phyloP scores from a whole-genome alignment of 2,329 filamentous ascomycete genomes.

The Trichophyton benhamiae region DNA sequence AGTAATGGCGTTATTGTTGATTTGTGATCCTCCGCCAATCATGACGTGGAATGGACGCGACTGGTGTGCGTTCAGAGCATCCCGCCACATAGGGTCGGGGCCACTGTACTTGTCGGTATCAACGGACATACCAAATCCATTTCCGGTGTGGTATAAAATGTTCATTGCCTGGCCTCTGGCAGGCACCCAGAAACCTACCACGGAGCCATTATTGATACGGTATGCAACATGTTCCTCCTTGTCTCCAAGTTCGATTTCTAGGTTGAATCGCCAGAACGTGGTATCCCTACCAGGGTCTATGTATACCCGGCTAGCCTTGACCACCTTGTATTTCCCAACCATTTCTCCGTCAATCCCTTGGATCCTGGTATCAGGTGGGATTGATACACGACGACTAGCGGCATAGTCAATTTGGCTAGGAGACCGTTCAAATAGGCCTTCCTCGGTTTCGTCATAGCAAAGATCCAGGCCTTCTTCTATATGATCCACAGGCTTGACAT shows the following conservation, averaged over 20 bases:
- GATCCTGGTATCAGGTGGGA: conserved; percentile 37
- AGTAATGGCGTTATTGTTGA: conserved; percentile 84
- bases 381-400: conserved; percentile 27
- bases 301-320: conserved; percentile 70
- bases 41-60: conserved; percentile 92
- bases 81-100: conserved; percentile 91
- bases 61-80: conserved; percentile 86
- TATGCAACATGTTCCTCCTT: conserved; percentile 82
- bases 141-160: conserved; percentile 97
- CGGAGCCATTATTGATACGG: conserved; percentile 82
- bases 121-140: conserved; percentile 76
- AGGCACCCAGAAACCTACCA: conserved; percentile 89
- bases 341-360: conserved; percentile 59
- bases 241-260: conserved; percentile 74
- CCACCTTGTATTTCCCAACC: conserved; percentile 66
- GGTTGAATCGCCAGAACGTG: conserved; percentile 95
- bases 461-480: conserved; percentile 66
- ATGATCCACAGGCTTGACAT: conserved; percentile 79
- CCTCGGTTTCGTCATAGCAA: conserved; percentile 65
- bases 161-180: conserved; percentile 80
- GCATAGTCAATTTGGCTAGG: conserved; percentile 34
- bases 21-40: conserved; percentile 92
- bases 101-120: conserved; percentile 73
- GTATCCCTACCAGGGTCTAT: conserved; percentile 70
- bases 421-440: conserved; percentile 66